Evolutionary conservation across 495 filamentous ascomycete species (phyloP).

Genomic region (Xylaria cubensis): DNA sequence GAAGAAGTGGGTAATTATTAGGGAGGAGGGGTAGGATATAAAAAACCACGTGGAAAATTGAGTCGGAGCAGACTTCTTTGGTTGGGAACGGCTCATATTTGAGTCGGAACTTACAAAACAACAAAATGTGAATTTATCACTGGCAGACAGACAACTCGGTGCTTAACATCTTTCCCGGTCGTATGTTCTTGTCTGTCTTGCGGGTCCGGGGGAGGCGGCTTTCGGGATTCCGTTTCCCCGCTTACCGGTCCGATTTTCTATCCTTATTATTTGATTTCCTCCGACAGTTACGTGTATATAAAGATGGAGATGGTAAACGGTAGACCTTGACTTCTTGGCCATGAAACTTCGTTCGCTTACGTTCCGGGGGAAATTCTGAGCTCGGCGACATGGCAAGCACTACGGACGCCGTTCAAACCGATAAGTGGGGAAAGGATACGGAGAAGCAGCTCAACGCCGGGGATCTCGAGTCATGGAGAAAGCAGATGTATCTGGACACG

Average conservation of each 20-base stretch:
- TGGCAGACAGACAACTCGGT: neutral
- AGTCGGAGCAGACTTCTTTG: neutral
- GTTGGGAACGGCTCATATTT: neutral
- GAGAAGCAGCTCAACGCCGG: constrained; percentile 14
- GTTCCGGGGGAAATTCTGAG: neutral
- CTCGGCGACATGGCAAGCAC: neutral
- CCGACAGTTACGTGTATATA: neutral
- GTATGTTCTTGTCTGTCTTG: neutral
- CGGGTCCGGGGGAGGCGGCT: neutral
- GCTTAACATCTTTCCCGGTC: neutral
- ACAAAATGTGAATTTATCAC: neutral
- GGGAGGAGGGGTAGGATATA: too few species aligned
- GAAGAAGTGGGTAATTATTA: neutral
- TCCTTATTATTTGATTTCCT: neutral
- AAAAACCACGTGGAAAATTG: too few species aligned
- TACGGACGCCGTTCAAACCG: neutral
- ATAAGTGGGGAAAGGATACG: constrained; percentile 17
- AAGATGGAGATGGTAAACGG: neutral
- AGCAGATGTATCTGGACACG: constrained; percentile 10
- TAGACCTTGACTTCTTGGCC: neutral
- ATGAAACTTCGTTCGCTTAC: neutral
- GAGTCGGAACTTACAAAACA: too few species aligned
- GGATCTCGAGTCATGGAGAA: constrained; percentile 1
- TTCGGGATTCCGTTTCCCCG: neutral
- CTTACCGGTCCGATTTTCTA: neutral